Base-by-base conservation (phyloP, 352 stramenopile genomes). In the Plasmopara halstedii region DNA sequence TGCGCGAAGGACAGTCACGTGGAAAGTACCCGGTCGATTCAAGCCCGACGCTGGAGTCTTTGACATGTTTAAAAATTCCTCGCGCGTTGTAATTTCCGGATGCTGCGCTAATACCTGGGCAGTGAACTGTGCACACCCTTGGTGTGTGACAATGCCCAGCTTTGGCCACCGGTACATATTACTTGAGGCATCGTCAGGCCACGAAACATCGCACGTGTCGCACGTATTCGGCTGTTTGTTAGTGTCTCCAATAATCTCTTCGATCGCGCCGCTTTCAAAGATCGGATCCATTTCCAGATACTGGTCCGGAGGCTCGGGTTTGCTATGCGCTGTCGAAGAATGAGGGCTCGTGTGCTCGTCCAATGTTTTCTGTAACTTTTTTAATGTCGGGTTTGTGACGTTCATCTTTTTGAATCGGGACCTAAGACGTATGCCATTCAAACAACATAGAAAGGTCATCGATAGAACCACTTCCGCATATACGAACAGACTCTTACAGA, bases 181-280 rank as follows among this genome's bases (percentile, higher is more conserved):
- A 1, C 58, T 54, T 0, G 60, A 62, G 2, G 59, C 68, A 22
- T 84, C 76, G 20, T 88, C 79, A 6, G 79, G 79, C 79, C 79
- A 91, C 7, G 79, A 91, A 2, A 91, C 79, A 27, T 88, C 79
- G 21, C 79, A 91, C 58, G 88, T 76, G 42, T 91, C 79, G 48
- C 79, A 91, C 34, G 73, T 75, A 45, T 21, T 58, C 4, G 50
- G 58, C 9, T 23, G 26, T 9, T 45, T 48, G 25, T 22, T 25
- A n/a, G 13, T 46, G 20, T 49, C 48, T 40, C 34, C 47, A 3
- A 55, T 57, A 3, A 86, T 62, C n/a, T 85, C 73, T 39, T 76
- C 61, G 0, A 82, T 58, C 11, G 79, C 67, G 1, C 58, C 69
- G 31, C 58, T 76, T 37, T 88, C 72, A 64, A 91, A 88, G 14